Conservation (phyloP, 2,329 filamentous ascomycete genomes). For the Diaporthe citriasiana region DNA sequence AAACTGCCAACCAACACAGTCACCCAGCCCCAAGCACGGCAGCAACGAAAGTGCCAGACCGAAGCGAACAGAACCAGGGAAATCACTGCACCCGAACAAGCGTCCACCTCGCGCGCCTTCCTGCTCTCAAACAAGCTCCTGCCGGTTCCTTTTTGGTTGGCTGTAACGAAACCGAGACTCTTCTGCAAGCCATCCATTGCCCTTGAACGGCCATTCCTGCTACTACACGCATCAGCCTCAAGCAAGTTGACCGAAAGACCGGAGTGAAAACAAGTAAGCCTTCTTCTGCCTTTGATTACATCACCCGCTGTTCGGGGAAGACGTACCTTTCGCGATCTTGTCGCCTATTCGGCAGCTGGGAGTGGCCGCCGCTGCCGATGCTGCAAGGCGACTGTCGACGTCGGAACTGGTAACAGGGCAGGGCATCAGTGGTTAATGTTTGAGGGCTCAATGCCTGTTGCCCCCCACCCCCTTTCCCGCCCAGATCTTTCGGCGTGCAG, state of each 20-base stretch:
- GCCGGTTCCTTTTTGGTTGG: background rate
- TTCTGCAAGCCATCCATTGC: background rate
- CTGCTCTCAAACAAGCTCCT: background rate
- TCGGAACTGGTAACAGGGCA: constrained; percentile 8
- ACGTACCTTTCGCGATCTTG: background rate
- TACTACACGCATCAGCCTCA: constrained; percentile 1
- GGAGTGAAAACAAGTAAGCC: constrained; percentile 4
- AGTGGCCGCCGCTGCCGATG: constrained; percentile 9
- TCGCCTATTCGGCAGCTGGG: background rate
- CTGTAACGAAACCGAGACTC: background rate
- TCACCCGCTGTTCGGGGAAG: background rate
- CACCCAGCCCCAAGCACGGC: constrained; percentile 7
- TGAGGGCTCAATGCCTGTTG: constrained; percentile 5
- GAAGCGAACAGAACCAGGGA: constrained; percentile 18
- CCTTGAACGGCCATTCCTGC: background rate
- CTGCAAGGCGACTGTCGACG: background rate
- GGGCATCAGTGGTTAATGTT: background rate
- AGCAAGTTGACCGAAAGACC: background rate
- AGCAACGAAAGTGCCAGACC: constrained; percentile 28
- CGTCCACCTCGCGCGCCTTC: background rate
- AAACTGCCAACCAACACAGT: constrained; percentile 30
- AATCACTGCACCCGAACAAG: constrained; percentile 1
- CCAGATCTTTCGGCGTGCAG: constrained; percentile 5
- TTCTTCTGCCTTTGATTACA: background rate
- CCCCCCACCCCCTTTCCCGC: background rate